phyloP scores from a whole-genome alignment of 768 basidiomycete genomes.

The Rhizopogon sp. region DNA sequence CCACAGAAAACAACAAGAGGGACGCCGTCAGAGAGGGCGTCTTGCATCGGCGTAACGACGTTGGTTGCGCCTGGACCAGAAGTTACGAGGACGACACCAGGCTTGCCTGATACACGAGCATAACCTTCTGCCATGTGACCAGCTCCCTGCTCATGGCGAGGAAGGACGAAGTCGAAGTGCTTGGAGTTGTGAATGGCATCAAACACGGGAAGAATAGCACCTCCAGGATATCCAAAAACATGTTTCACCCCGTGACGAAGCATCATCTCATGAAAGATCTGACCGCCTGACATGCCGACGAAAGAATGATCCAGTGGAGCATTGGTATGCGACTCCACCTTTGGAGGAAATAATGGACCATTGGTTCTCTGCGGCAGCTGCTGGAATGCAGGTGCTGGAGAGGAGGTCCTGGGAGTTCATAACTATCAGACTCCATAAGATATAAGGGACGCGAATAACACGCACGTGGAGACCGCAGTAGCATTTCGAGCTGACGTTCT shows the following conservation, averaged over 20 bases:
- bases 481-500: constrained; percentile 59
- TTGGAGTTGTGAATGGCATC: constrained; percentile 97
- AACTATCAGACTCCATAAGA: constrained; percentile 3
- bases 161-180: constrained; percentile 93
- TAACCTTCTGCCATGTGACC: constrained; percentile 99
- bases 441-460: constrained; percentile 9
- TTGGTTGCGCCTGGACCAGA: constrained; percentile 98
- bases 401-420: constrained; percentile 47
- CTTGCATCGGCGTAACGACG: constrained; percentile 97
- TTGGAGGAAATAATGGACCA: constrained; percentile 30
- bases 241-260: constrained; percentile 93
- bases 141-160: constrained; percentile 96
- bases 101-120: constrained; percentile 94
- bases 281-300: constrained; percentile 89
- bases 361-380: constrained; percentile 39
- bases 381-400: constrained; percentile 53
- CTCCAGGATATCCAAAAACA: constrained; percentile 96
- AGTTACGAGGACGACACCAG: constrained; percentile 96
- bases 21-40: constrained; percentile 90
- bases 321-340: constrained; percentile 34
- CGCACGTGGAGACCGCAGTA: constrained; percentile 59
- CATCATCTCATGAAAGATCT: constrained; percentile 99
- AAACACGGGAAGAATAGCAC: constrained; percentile 98
- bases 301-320: constrained; percentile 75
- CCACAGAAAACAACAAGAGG: constrained; percentile 95